These are phyloP conservation scores for Candida broadrunensis DNA, from an alignment of 805 yeast species.

Conservation along the genomic window DNA sequence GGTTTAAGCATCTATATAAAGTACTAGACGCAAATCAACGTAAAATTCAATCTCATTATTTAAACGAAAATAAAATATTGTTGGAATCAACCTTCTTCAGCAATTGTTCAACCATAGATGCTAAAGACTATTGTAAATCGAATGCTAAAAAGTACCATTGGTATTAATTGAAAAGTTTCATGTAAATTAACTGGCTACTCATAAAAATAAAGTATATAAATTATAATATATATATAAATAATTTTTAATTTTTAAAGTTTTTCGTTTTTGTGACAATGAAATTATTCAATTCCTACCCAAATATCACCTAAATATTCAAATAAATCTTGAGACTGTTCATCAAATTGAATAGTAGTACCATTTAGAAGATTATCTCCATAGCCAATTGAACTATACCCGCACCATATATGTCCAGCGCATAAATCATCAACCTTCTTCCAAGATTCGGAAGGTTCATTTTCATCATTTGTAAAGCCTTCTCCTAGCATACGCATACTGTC, in stretches of 20 bases:
- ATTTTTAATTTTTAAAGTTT: too few relatives aligned
- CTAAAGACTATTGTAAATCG: slow-evolving; percentile 7
- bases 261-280: too few relatives aligned
- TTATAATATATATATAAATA: too few relatives aligned
- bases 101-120: not conserved
- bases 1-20: slow-evolving; percentile 10
- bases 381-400: slow-evolving; percentile 29
- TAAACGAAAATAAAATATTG: slow-evolving; percentile 7
- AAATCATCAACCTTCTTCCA: slow-evolving; percentile 21
- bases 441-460: slow-evolving; percentile 19
- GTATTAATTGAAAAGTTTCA: too few relatives aligned
- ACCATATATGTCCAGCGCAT: slow-evolving; percentile 27
- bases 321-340: slow-evolving; percentile 18
- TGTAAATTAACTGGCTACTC: too few relatives aligned
- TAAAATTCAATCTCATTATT: slow-evolving; percentile 1
- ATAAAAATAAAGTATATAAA: too few relatives aligned
- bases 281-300: slow-evolving; percentile 46
- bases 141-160: slow-evolving; percentile 1
- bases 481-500: slow-evolving; percentile 24
- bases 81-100: slow-evolving; percentile 8
- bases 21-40: slow-evolving; percentile 4
- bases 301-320: slow-evolving; percentile 46
- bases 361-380: slow-evolving; percentile 32
- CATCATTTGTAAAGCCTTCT: slow-evolving; percentile 16
- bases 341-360: slow-evolving; percentile 47